Evolutionary conservation across 352 stramenopile genomes (phyloP).

Genomic region (Blastocystis sp.): DNA sequence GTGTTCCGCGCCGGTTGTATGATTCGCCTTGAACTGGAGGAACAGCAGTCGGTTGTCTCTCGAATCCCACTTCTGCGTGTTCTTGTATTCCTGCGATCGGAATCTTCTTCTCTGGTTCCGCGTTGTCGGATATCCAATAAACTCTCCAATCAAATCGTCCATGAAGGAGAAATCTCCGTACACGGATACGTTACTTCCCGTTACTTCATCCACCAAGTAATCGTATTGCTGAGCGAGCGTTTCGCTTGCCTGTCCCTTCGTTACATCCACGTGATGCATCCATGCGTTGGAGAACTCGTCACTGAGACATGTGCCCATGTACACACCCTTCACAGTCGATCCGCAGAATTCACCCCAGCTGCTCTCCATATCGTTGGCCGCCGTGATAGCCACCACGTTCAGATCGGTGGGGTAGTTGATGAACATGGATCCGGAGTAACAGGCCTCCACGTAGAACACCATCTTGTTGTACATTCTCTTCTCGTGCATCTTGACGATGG

Average conservation of each 20-base stretch:
- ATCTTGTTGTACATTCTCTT: conserved; percentile 76
- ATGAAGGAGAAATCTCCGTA: conserved; percentile 58
- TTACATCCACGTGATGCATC: background rate
- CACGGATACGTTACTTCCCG: conserved; percentile 41
- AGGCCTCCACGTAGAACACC: conserved; percentile 80
- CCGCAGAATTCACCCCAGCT: conserved; percentile 73
- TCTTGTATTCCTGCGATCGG: background rate
- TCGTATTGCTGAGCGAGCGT: conserved; percentile 46
- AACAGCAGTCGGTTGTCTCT: conserved; percentile 8
- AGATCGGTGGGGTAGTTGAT: conserved; percentile 67
- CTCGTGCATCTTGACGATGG: conserved; percentile 69
- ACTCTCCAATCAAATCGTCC: conserved; percentile 52
- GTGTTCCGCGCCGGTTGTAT: no score
- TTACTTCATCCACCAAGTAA: conserved; percentile 56
- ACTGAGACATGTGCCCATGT: background rate
- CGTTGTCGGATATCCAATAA: background rate
- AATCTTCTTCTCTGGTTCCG: no score
- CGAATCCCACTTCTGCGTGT: conserved; percentile 9
- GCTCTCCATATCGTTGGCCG: conserved; percentile 70
- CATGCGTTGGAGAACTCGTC: background rate
- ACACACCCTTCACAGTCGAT: background rate
- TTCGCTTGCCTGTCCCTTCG: background rate
- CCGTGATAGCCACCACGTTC: conserved; percentile 68
- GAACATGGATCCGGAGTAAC: conserved; percentile 80
- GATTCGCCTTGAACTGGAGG: background rate